These are phyloP conservation scores for Quillaja saponaria DNA, from an alignment of 306 rosid genomes.

Conservation along the genomic window DNA sequence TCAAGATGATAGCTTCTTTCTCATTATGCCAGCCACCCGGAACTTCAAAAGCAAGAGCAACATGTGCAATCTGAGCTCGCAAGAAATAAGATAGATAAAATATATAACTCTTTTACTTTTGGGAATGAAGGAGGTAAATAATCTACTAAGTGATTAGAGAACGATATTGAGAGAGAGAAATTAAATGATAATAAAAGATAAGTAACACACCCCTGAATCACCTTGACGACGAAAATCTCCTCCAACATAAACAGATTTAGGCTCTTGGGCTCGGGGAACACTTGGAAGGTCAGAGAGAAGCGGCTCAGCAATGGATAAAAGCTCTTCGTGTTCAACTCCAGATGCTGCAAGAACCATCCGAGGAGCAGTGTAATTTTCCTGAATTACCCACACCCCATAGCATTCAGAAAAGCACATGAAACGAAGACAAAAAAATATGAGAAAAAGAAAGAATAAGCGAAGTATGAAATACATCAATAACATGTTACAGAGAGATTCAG, in stretches of 20 bases:
- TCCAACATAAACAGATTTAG: conserved; percentile 78
- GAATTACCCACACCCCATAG: conserved; percentile 34
- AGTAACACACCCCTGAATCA: conserved; percentile 66
- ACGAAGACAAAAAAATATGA: background rate
- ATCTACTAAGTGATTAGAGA: conserved; percentile 5
- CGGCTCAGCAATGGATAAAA: conserved; percentile 78
- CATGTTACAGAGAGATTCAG: conserved; percentile 17
- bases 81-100: conserved; percentile 31
- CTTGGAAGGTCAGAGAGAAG: conserved; percentile 85
- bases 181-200: background rate
- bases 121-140: background rate
- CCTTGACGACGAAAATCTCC: conserved; percentile 92
- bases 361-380: conserved; percentile 97
- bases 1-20: conserved; percentile 80
- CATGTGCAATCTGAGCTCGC: conserved; percentile 62
- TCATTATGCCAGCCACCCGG: conserved; percentile 97
- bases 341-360: conserved; percentile 94
- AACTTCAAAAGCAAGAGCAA: conserved; percentile 97
- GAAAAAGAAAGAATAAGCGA: background rate
- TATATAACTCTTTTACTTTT: background rate
- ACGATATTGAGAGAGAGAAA: conserved; percentile 1
- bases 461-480: conserved; percentile 17
- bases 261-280: conserved; percentile 53
- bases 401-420: conserved; percentile 20
- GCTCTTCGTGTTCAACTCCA: conserved; percentile 89